Evolutionary conservation across 805 yeast genomes (phyloP).

Genomic region (Yamadazyma olivae): DNA sequence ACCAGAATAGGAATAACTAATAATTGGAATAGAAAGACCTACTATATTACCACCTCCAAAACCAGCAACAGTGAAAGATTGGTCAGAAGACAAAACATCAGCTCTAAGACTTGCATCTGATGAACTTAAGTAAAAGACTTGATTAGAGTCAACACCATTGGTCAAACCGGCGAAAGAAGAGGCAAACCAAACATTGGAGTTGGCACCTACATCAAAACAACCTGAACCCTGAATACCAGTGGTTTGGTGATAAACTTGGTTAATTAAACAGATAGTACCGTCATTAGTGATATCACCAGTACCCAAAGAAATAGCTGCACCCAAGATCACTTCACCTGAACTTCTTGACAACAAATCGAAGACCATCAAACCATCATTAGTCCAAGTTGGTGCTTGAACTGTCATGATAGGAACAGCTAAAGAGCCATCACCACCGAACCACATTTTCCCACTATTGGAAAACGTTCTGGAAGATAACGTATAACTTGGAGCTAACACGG

Average conservation of each 20-base stretch:
- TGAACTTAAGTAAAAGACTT: slow-evolving; percentile 17
- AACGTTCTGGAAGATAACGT: slow-evolving; percentile 10
- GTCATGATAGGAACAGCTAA: slow-evolving; percentile 11
- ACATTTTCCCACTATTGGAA: slow-evolving; percentile 15
- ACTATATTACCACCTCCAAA: slow-evolving; percentile 20
- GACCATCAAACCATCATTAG: slow-evolving; percentile 13
- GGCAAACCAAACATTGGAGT: slow-evolving; percentile 11
- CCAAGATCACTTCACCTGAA: slow-evolving; percentile 12
- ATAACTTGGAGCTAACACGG: slow-evolving; percentile 13
- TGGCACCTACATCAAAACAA: slow-evolving; percentile 16
- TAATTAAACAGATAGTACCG: slow-evolving; percentile 24
- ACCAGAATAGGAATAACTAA: slow-evolving; percentile 4
- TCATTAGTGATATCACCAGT: slow-evolving; percentile 13
- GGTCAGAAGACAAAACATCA: slow-evolving; percentile 11
- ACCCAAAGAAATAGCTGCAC: slow-evolving; percentile 12
- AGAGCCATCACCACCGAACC: slow-evolving; percentile 12
- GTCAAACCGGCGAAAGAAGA: slow-evolving; percentile 2
- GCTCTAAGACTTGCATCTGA: slow-evolving; percentile 14
- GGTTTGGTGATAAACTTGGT: slow-evolving; percentile 14
- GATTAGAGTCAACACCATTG: slow-evolving; percentile 9
- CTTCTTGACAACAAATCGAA: slow-evolving; percentile 10
- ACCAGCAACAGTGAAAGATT: slow-evolving; percentile 16
- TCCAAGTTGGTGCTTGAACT: slow-evolving; percentile 9
- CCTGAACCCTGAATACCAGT: slow-evolving; percentile 17
- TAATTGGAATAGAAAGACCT: slow-evolving; percentile 5